Evolutionary conservation across 2,329 filamentous ascomycete species (phyloP).

Genomic region (Phaeosphaeria sp.): DNA sequence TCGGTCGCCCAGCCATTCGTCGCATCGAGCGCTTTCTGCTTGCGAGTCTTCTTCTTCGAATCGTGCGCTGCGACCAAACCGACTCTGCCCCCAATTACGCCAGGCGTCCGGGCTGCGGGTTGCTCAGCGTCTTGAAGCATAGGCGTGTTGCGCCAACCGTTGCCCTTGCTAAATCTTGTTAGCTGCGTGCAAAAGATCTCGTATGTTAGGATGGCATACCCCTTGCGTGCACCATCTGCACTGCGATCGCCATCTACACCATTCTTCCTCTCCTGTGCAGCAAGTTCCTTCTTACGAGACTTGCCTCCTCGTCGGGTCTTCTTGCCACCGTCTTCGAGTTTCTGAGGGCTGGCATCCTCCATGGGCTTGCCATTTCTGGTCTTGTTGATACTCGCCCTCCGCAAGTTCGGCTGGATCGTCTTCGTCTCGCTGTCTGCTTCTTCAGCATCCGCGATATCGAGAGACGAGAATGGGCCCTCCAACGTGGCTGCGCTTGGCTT

Average conservation of each 20-base stretch:
- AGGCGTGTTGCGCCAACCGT: conserved; percentile 72
- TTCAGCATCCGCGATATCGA: conserved; percentile 49
- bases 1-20: conserved; percentile 94
- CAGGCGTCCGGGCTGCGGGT: conserved; percentile 44
- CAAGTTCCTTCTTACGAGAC: conserved; percentile 54
- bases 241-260: conserved; percentile 33
- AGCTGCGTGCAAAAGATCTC: conserved; percentile 13
- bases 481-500: conserved; percentile 49
- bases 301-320: conserved; percentile 54
- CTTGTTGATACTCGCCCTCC: conserved; percentile 48
- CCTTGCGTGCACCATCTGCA: conserved; percentile 39
- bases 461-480: conserved; percentile 48
- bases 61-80: conserved; percentile 45
- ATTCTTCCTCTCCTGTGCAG: conserved; percentile 49
- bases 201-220: conserved; percentile 41
- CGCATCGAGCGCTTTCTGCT: conserved; percentile 59
- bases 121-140: conserved; percentile 66
- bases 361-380: conserved; percentile 50
- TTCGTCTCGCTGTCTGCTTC: conserved; percentile 47
- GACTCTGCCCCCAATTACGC: conserved; percentile 47
- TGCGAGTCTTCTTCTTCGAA: conserved; percentile 52
- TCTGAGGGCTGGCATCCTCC: conserved; percentile 41
- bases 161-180: conserved; percentile 55
- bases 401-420: conserved; percentile 26
- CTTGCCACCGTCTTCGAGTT: conserved; percentile 50